Base-by-base conservation (phyloP, 768 basidiomycete genomes). In the Tricholoma furcatifolium region DNA sequence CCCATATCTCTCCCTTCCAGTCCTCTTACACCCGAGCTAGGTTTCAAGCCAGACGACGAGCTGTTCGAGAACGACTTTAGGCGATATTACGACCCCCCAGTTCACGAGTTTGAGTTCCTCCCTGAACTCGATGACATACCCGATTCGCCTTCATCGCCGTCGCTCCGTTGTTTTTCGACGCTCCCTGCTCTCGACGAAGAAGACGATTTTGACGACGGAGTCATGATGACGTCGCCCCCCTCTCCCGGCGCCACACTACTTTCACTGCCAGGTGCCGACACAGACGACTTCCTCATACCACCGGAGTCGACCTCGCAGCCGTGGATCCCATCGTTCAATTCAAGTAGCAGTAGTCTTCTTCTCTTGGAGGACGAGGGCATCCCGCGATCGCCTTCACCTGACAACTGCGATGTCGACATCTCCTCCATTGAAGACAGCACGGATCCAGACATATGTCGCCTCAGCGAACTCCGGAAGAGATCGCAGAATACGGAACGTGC, bases 301-400 rank as follows among this genome's bases (percentile, higher is more conserved):
- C 11, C 42, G 30, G 50, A 60, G 36, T 31, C 20, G 21, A 42
- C 41, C 21, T 35, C 36, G 18, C 6, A 23, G 6, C 34, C 27
- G 11, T 35, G 34, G 15, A n/a, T 32, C 3, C 24, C 44, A n/a
- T 40, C 55, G 36, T 45, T 54, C 52, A 40, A 49, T 56, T 35
- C 62, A 50, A 21, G 53, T 50, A 27, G 52, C 43, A 34, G 48
- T 35, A 56, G 51, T 42, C 64, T 81, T 10, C 68, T 81, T 35
- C 71, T 77, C 43, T 68, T 70, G 15, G 70, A 68, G 36, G 72
- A 70, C 49, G 70, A 69, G 12, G 69, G 64, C 2, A 59, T 68
- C 12, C 70, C 69, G 6, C 76, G 74, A 15, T 76, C 78, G 2
- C 73, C 72, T 6, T 77, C 74, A 1, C 74, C 75, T 0, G 73